These are phyloP conservation scores for Diplotaxis tenuifolia DNA, from an alignment of 345 rosid genomes.

Conservation along the genomic window DNA sequence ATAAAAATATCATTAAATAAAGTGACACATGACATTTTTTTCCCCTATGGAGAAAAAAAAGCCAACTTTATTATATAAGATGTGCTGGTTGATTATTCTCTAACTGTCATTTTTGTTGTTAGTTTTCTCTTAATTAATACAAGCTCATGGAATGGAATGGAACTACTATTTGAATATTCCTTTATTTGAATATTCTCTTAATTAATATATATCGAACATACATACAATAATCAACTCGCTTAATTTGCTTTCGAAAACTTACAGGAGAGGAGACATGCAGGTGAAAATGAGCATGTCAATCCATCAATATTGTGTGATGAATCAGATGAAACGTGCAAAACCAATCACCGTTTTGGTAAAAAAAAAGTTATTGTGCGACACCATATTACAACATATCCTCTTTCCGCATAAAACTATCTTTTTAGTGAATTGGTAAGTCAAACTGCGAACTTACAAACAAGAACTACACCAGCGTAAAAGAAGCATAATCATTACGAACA, in stretches of 20 bases:
- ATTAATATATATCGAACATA: neutral
- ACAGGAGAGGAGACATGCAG: neutral
- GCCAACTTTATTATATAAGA: too few species aligned
- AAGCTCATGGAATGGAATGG: neutral
- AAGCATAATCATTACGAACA: too few species aligned
- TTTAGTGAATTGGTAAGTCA: neutral
- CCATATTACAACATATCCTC: neutral
- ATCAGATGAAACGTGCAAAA: neutral
- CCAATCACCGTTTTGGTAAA: neutral
- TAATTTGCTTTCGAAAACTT: neutral
- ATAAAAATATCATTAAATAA: too few species aligned
- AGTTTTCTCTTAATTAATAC: neutral
- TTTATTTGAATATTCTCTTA: too few species aligned
- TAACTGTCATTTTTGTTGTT: neutral
- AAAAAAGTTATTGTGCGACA: neutral
- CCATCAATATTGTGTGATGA: neutral
- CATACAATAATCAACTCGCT: neutral
- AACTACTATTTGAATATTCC: neutral
- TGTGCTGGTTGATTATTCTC: neutral
- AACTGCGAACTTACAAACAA: neutral
- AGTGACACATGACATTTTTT: too few species aligned
- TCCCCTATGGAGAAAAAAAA: too few species aligned
- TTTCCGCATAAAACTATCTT: neutral
- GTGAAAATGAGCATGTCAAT: neutral
- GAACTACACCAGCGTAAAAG: neutral